phyloP scores from a whole-genome alignment of 2,329 filamentous ascomycete genomes.

The Chlorencoelia australis region DNA sequence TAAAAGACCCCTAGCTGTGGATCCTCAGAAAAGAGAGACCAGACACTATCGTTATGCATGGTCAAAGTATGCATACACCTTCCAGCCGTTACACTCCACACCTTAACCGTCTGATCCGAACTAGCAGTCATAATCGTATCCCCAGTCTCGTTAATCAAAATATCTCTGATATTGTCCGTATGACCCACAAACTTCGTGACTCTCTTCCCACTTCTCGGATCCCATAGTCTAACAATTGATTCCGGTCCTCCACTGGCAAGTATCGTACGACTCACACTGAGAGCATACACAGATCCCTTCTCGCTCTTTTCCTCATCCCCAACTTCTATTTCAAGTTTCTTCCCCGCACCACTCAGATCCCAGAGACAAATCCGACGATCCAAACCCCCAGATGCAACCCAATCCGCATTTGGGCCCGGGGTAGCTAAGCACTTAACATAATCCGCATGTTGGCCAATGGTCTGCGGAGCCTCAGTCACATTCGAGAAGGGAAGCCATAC shows the following conservation, averaged over 20 bases:
- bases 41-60: slow-evolving; percentile 98
- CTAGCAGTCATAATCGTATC: slow-evolving; percentile 91
- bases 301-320: slow-evolving; percentile 72
- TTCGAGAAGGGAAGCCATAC: slow-evolving; percentile 67
- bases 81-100: slow-evolving; percentile 93
- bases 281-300: slow-evolving; percentile 91
- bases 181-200: slow-evolving; percentile 97
- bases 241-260: slow-evolving; percentile 91
- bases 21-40: slow-evolving; percentile 86
- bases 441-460: slow-evolving; percentile 87
- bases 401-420: slow-evolving; percentile 59
- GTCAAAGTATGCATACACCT: slow-evolving; percentile 96
- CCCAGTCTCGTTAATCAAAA: slow-evolving; percentile 78
- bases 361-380: slow-evolving; percentile 88
- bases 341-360: slow-evolving; percentile 82
- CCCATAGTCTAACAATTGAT: slow-evolving; percentile 86
- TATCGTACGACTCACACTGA: slow-evolving; percentile 69
- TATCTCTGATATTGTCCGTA: slow-evolving; percentile 85
- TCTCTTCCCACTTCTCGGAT: slow-evolving; percentile 75
- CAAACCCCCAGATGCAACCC: slow-evolving; percentile 89
- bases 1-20: slow-evolving; percentile 85
- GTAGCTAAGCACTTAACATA: slow-evolving; percentile 93
- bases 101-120: slow-evolving; percentile 93
- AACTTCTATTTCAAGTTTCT: slow-evolving; percentile 78
- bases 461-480: slow-evolving; percentile 55